Conservation (phyloP, 257 asterid genomes). For the Solanum sejunctum region DNA sequence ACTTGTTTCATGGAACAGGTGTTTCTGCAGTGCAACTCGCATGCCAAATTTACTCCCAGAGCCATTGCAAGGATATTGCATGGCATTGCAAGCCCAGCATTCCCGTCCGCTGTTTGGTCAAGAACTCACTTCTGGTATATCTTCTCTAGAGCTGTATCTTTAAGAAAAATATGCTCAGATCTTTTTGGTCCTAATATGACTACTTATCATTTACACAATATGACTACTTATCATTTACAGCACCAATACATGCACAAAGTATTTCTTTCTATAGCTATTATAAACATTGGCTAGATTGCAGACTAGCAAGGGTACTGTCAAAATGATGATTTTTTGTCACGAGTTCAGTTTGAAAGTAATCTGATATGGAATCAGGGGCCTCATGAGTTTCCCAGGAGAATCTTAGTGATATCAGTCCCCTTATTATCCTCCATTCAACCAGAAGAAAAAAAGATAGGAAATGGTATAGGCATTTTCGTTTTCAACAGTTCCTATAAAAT, state of each 20-base stretch:
- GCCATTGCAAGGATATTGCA: conserved; percentile 91
- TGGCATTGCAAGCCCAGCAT: conserved; percentile 87
- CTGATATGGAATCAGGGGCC: not conserved
- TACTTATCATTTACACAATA: not conserved
- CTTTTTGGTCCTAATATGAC: not conserved
- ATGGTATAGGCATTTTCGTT: not conserved
- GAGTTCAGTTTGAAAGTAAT: not conserved
- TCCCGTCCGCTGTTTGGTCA: conserved; percentile 77
- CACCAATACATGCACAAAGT: not conserved
- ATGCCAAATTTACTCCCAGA: conserved; percentile 77
- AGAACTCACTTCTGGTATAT: conserved; percentile 92
- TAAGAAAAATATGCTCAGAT: not conserved
- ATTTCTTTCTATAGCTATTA: not conserved
- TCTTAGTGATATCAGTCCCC: not conserved
- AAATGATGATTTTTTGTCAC: not conserved
- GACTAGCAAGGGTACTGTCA: not conserved
- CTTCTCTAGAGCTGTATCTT: not conserved
- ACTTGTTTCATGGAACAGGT: conserved; percentile 40
- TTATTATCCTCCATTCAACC: not conserved
- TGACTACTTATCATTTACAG: not conserved
- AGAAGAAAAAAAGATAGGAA: not conserved
- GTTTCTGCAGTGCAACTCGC: conserved; percentile 72
- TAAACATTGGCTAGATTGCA: not conserved
- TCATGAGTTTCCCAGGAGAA: not conserved
- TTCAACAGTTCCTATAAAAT: not conserved